Evolutionary conservation across 2,329 filamentous ascomycete species (phyloP).

Genomic region (Exophiala bonariae): DNA sequence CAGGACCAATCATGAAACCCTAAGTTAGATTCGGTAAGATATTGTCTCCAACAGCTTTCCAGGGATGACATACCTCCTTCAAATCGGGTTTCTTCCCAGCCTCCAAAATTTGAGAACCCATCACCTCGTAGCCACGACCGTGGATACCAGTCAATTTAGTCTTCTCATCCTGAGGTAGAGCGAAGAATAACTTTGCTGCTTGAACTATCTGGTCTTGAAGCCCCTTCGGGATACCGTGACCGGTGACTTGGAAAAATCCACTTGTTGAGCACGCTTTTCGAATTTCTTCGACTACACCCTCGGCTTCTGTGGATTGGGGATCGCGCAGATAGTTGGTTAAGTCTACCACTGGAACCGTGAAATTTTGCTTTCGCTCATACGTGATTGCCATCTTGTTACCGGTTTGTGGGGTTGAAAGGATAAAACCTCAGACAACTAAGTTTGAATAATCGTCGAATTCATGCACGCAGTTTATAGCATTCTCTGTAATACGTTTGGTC

Average conservation of each 20-base stretch:
- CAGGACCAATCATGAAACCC: constrained; percentile 43
- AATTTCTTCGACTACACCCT: constrained; percentile 34
- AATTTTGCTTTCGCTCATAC: not conserved
- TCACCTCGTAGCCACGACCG: constrained; percentile 51
- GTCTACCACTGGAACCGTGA: constrained; percentile 20
- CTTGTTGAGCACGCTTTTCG: constrained; percentile 45
- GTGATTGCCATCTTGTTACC: not conserved
- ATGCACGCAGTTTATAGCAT: too few species aligned
- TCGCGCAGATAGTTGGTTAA: not conserved
- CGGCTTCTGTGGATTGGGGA: not conserved
- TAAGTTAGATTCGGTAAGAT: constrained; percentile 4
- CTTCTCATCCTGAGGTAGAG: constrained; percentile 45
- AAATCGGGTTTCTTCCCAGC: constrained; percentile 47
- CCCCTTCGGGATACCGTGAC: constrained; percentile 44
- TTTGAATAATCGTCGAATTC: too few species aligned
- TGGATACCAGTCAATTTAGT: constrained; percentile 37
- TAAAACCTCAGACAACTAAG: too few species aligned
- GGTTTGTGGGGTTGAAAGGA: too few species aligned
- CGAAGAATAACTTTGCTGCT: constrained; percentile 49
- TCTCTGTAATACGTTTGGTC: too few species aligned
- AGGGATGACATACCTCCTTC: constrained; percentile 39
- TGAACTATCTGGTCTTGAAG: constrained; percentile 44
- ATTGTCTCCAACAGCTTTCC: not conserved
- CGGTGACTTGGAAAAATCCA: constrained; percentile 56
- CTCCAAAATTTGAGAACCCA: constrained; percentile 49